Conservation (phyloP, 2,329 filamentous ascomycete genomes). For the Colletotrichum limetticola region DNA sequence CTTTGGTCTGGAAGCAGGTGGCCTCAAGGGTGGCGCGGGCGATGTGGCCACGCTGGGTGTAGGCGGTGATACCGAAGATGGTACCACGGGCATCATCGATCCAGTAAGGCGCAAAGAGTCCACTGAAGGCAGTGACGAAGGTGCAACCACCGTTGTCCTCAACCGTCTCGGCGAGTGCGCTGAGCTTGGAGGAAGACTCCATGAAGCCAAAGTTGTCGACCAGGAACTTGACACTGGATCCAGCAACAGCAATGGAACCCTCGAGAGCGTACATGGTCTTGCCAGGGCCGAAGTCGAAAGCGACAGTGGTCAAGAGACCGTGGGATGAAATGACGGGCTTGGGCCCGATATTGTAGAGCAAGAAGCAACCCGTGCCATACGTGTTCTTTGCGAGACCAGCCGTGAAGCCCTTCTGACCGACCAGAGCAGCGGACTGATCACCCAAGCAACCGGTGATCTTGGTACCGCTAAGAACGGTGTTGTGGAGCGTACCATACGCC, state of each 20-base stretch:
- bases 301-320: slow-evolving; percentile 81
- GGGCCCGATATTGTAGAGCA: slow-evolving; percentile 84
- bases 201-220: slow-evolving; percentile 69
- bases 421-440: slow-evolving; percentile 83
- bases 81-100: slow-evolving; percentile 85
- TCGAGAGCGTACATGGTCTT: slow-evolving; percentile 81
- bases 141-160: slow-evolving; percentile 80
- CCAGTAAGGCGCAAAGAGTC: slow-evolving; percentile 86
- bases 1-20: slow-evolving; percentile 85
- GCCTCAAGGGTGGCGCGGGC: slow-evolving; percentile 84
- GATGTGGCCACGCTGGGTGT: slow-evolving; percentile 81
- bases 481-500: slow-evolving; percentile 73
- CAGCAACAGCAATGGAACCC: slow-evolving; percentile 81
- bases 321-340: slow-evolving; percentile 84
- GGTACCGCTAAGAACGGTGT: slow-evolving; percentile 71
- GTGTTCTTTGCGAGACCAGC: slow-evolving; percentile 86
- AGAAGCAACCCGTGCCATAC: slow-evolving; percentile 86
- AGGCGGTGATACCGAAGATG: slow-evolving; percentile 81
- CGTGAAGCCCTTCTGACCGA: slow-evolving; percentile 82
- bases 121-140: slow-evolving; percentile 84
- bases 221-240: slow-evolving; percentile 78
- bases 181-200: slow-evolving; percentile 56
- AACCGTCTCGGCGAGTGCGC: slow-evolving; percentile 58
- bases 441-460: slow-evolving; percentile 82
- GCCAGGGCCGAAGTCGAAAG: slow-evolving; percentile 76